Conservation (phyloP, 2,329 filamentous ascomycete species). For the Sclerotiophoma versabilis region DNA sequence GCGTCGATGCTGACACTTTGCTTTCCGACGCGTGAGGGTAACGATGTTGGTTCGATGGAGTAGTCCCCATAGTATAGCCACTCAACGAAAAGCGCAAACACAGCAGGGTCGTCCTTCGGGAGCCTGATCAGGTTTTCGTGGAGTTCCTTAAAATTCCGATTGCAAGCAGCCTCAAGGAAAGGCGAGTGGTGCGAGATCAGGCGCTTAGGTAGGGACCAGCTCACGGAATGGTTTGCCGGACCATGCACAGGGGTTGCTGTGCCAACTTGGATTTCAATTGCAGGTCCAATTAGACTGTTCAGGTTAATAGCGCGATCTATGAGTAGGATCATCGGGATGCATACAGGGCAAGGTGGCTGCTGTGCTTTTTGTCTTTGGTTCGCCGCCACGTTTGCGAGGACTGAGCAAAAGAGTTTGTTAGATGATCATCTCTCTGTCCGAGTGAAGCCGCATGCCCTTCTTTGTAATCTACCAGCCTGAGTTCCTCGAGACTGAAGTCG, state of each 20-base stretch:
- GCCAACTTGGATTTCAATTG: slow-evolving; percentile 14
- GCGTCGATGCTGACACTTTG: slow-evolving; percentile 7
- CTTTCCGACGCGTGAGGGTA: neutral
- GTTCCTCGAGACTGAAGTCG: slow-evolving; percentile 11
- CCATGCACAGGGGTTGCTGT: neutral
- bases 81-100: slow-evolving; percentile 23
- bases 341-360: slow-evolving; percentile 10
- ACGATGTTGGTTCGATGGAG: neutral
- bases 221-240: neutral
- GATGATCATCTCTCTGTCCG: neutral
- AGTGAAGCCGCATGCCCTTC: neutral
- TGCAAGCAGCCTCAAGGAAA: slow-evolving; percentile 18
- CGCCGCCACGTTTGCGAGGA: neutral
- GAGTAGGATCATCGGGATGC: neutral
- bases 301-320: neutral
- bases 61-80: slow-evolving; percentile 27
- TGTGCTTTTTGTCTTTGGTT: slow-evolving; percentile 1
- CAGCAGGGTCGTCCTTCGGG: slow-evolving; percentile 16
- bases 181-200: slow-evolving; percentile 22
- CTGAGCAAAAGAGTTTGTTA: neutral
- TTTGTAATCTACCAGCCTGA: slow-evolving; percentile 13
- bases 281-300: slow-evolving; percentile 11
- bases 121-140: slow-evolving; percentile 18
- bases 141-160: slow-evolving; percentile 20
- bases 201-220: slow-evolving; percentile 18